Base-by-base conservation (phyloP, 306 rosid genomes). In the Chamaecrista fasciculata region DNA sequence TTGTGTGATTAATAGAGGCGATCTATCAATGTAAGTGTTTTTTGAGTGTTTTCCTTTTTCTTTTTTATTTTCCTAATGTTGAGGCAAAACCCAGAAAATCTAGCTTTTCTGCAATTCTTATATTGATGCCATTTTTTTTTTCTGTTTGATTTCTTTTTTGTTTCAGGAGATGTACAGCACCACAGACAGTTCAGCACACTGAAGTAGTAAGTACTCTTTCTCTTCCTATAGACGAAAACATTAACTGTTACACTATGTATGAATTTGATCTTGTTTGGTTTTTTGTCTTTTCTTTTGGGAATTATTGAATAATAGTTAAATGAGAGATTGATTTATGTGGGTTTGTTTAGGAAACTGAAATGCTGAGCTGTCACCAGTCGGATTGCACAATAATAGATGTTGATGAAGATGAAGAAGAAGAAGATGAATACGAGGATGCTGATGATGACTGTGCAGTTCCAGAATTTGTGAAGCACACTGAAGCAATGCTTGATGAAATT, bases 401-500 rank as follows among this genome's bases (percentile, higher is more conserved):
- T n/a, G 62, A 40, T 8, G 79, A 73, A 15, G 52, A 36, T 3
- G 81, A 72, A 42, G 85, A 64, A n/a, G n/a, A n/a, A n/a, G n/a
- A n/a, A n/a, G n/a, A n/a, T n/a, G 79, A 73, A 15, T 60, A 36
- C 4, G 81, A 72, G 49, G 85, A 64, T 57, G 62, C 2, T 20
- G 16, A 62, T 42, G 79, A 68, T 43, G 60, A 21, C n/a, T n/a
- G n/a, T 56, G 66, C 62, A 39, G 69, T 81, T 70, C 82, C 86
- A 14, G 76, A 11, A 20, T 81, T 78, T 61, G 86, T 81, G 60
- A 77, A 65, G 69, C 80, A 81, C 56, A 78, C 86, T 2, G 80
- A 74, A 70, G 86, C 80, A 16, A 77, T 81, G 72, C 64, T 81
- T 5, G 86, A 81, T 9, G 80, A 81, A 73, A 74, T 81, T 5